Evolutionary conservation across 2,329 filamentous ascomycete genomes (phyloP), one percentile per base, ranked within the genome.

Genomic region (Fusarium denticulatum): DNA sequence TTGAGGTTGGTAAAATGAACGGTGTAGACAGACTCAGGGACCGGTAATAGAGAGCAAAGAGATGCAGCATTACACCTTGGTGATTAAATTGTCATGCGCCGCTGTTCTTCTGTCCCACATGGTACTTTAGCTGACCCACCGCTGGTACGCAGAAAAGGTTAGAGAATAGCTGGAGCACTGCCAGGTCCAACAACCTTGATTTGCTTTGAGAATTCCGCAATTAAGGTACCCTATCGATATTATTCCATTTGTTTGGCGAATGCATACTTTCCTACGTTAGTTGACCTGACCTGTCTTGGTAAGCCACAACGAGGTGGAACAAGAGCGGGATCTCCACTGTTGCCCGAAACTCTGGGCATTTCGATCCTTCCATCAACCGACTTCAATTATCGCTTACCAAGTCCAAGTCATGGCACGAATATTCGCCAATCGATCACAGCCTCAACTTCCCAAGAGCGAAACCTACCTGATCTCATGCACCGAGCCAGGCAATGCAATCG

Each of bases 291-390:
- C 34, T 55, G 50, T 16, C 50, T n/a, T 28, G 22, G n/a, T 40
- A 8, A 42, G 26, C 36, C 36, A 42, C 24, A 15, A 9, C 6
- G 3, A 40, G 26, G 32, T 57, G 53, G 22, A 52, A 39, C 40
- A 37, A 24, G n/a, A 56, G 68, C 63, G 68, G 46, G 63, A 47
- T 64, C 69, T n/a, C 68, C 69, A 69, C 69, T 64, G 16, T 72
- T 71, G 63, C 37, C 40, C 26, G 43, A 46, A 34, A 30, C 40
- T 20, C 34, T 36, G 39, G 26, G 3, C 43, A 32, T 52, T 22
- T 36, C 24, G 9, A 9, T 18, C 22, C 30, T 34, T 30, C 20
- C 16, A n/a, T 50, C 32, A 24, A 37, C n/a, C 37, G 5, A 22
- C 36, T 28, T 22, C 4, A 15, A 32, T 42, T 11, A 62, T 39